phyloP scores from a whole-genome alignment of 2,329 filamentous ascomycete genomes.

The Botrytis elliptica region DNA sequence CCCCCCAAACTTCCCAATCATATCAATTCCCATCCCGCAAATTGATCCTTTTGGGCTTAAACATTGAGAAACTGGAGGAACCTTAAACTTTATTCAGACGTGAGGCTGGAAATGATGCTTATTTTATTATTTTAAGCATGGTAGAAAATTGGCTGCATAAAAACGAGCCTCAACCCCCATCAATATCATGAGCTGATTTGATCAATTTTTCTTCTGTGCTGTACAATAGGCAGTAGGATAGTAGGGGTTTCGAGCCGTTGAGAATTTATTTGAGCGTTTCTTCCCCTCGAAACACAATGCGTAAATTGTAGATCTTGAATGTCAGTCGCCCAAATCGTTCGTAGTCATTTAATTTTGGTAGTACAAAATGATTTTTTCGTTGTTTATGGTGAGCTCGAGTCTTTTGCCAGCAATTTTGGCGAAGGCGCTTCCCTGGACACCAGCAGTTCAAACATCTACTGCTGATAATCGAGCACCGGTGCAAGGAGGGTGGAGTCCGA shows the following conservation, averaged over 20 bases:
- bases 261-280: background rate
- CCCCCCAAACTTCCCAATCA: background rate
- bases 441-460: background rate
- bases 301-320: background rate
- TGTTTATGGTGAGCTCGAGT: background rate
- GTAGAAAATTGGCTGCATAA: background rate
- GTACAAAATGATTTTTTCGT: background rate
- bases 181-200: background rate
- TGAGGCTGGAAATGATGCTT: background rate
- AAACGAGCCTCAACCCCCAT: background rate
- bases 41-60: background rate
- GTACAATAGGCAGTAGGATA: background rate
- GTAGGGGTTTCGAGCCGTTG: background rate
- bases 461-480: background rate
- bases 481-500: background rate
- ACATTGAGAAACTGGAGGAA: background rate
- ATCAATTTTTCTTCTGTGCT: background rate
- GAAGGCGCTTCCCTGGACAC: background rate
- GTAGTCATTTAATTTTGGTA: background rate
- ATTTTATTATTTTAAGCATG: background rate
- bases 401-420: background rate
- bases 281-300: background rate
- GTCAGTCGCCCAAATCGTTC: background rate
- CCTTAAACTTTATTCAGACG: constrained; percentile 6
- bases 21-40: background rate